A percentile compares a stretch with the other conserved stretches of the same genome.
phyloP scores from a whole-genome alignment of 2,329 filamentous ascomycete species.

The Colletotrichum lindemuthianum region DNA sequence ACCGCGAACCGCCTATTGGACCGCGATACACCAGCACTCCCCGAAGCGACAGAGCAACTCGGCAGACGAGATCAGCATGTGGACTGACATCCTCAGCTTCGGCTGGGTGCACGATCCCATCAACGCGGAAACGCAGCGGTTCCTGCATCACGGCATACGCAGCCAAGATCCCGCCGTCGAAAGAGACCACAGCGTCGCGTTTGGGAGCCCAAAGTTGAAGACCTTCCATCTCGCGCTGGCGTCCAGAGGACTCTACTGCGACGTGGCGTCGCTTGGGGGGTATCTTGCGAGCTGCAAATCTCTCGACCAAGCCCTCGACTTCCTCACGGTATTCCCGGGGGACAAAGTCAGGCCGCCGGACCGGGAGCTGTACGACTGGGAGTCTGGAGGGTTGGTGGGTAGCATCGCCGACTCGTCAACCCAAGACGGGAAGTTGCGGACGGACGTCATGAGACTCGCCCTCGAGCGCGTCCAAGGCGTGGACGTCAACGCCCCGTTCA shows the following conservation, averaged over 20 bases:
- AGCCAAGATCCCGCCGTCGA: not conserved
- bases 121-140: not conserved
- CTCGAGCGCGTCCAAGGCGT: slow-evolving; percentile 1
- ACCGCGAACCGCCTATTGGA: slow-evolving; percentile 8
- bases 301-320: slow-evolving; percentile 1
- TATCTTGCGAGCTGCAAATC: not conserved
- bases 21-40: slow-evolving; percentile 10
- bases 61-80: slow-evolving; percentile 11
- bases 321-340: not conserved
- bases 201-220: not conserved
- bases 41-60: slow-evolving; percentile 4
- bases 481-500: not conserved
- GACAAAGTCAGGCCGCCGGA: not conserved
- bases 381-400: slow-evolving; percentile 4
- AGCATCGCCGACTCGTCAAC: not conserved
- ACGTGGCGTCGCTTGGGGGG: not conserved
- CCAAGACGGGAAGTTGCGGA: not conserved
- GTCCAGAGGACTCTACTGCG: not conserved
- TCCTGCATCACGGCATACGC: slow-evolving; percentile 7
- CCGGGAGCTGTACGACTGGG: slow-evolving; percentile 2
- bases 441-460: slow-evolving; percentile 1
- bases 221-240: not conserved
- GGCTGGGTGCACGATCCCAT: slow-evolving; percentile 13
- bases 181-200: no score
- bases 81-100: slow-evolving; percentile 13